These are phyloP conservation scores for Elaeagnus macrophylla DNA, from an alignment of 306 rosid species.

Conservation along the genomic window DNA sequence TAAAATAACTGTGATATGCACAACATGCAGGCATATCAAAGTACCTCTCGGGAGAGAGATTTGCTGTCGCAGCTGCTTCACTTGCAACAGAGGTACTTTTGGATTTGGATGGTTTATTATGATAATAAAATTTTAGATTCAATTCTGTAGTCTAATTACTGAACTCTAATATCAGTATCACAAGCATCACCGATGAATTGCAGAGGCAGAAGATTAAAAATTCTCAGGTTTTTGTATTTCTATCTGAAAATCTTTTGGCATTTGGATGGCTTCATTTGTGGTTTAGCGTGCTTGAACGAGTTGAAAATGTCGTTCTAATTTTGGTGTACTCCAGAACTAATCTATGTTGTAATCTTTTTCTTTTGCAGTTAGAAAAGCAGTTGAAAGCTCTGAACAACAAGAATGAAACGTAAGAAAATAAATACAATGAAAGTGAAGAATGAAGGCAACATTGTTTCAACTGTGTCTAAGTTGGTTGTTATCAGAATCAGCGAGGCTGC, in stretches of 20 bases:
- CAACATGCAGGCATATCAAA: conserved; percentile 39
- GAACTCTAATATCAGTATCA: conserved; percentile 44
- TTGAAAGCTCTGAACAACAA: conserved; percentile 23
- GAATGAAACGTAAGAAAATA: conserved; percentile 14
- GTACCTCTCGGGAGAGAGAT: conserved; percentile 57
- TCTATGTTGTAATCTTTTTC: not conserved
- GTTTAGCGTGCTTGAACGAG: not conserved
- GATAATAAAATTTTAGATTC: conserved; percentile 2
- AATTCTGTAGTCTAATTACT: conserved; percentile 14
- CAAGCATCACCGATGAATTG: conserved; percentile 58
- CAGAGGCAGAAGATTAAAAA: conserved; percentile 81
- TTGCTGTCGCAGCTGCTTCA: conserved; percentile 50
- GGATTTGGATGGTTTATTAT: conserved; percentile 14
- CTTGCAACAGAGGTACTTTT: conserved; percentile 69
- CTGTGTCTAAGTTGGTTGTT: not conserved
- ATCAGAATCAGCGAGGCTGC: conserved; percentile 6
- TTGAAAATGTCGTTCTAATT: not conserved
- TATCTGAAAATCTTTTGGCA: conserved; percentile 2
- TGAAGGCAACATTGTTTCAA: not conserved
- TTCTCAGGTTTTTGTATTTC: conserved; percentile 47
- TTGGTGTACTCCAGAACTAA: not conserved
- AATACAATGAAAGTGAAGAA: not conserved
- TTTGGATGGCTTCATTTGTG: not conserved
- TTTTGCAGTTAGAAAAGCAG: conserved; percentile 42
- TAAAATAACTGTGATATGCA: not conserved